These are phyloP conservation scores for Cercospora nicotianae DNA, from an alignment of 2,329 filamentous ascomycete species.

Conservation along the genomic window DNA sequence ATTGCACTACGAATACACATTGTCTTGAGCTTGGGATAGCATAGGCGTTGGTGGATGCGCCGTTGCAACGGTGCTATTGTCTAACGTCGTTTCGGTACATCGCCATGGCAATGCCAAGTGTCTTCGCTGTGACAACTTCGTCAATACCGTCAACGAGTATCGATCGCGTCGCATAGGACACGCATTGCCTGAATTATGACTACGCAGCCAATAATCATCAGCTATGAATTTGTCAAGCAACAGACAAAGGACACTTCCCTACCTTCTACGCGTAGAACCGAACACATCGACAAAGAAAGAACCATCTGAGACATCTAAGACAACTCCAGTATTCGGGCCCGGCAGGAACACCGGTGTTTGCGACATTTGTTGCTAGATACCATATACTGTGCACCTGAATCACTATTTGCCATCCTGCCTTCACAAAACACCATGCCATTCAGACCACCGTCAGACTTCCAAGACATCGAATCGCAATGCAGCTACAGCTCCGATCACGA, in stretches of 20 bases:
- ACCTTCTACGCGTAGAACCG: not conserved
- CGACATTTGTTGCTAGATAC: not conserved
- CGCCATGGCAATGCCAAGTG: conserved; percentile 5
- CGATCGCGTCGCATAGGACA: not conserved
- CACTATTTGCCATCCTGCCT: not conserved
- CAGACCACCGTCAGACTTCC: not conserved
- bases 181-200: not conserved
- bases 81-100: not conserved
- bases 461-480: conserved; percentile 4
- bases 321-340: not conserved
- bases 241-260: not conserved
- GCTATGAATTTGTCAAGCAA: not conserved
- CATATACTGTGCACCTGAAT: not conserved
- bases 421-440: not conserved
- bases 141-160: not conserved
- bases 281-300: not conserved
- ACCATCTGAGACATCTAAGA: not conserved
- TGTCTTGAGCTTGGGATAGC: not conserved
- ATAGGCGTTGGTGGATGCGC: not conserved
- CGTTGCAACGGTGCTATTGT: not conserved
- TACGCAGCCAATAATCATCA: no score
- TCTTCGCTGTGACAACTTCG: not conserved
- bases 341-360: not conserved
- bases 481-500: conserved; percentile 3
- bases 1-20: no score